Evolutionary conservation across 1,284 basidiomycete genomes (phyloP), one percentile per base, ranked within the genome.

Genomic region (Rhodotorula sp.): DNA sequence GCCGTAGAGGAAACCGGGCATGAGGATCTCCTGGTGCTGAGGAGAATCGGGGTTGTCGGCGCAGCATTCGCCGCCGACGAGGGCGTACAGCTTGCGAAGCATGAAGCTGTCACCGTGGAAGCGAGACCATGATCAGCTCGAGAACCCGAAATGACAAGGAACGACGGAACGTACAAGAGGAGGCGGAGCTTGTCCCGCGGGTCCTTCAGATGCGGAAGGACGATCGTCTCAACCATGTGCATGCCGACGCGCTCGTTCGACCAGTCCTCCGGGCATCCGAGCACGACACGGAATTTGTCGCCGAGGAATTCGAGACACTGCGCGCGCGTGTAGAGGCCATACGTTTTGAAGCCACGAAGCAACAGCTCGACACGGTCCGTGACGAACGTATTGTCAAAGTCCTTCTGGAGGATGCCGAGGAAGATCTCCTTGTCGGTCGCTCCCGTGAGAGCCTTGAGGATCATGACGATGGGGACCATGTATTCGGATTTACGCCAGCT

Each of bases 401-500:
- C 95, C 78, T 94, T 90, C 88, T 98, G 96, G 77, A 96, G 89
- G 76, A 99, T 86, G n/a, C 93, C 91, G 80, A 95, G 91, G 78
- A 99, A 99, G 70, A 99, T 94, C 81, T 99, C 96, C 81, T 91
- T 92, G 84, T 99, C 96, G 30, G 91, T 93, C 22, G 95, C 92
- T 70, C 89, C 87, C n/a, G 95, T 88, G 51, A 99, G 87, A 46
- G 95, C 95, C 80, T 99, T 99, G 77, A 99, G 86, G 77, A 99
- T 86, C 72, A 99, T 88, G 88, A 99, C 94, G 79, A 98, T 90
- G 6, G 96, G 96, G 57, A 99, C 92, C 79, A 98, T 95, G 82
- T 97, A 99, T 85, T 99, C 96, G 79, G 96, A 92, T 83, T 99
- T 99, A 65, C 95, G 84, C 93, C 93, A 98, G 79, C 89, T 93